phyloP scores from a whole-genome alignment of 2,329 filamentous ascomycete species.

The Arthrobotrys sphaeroides region DNA sequence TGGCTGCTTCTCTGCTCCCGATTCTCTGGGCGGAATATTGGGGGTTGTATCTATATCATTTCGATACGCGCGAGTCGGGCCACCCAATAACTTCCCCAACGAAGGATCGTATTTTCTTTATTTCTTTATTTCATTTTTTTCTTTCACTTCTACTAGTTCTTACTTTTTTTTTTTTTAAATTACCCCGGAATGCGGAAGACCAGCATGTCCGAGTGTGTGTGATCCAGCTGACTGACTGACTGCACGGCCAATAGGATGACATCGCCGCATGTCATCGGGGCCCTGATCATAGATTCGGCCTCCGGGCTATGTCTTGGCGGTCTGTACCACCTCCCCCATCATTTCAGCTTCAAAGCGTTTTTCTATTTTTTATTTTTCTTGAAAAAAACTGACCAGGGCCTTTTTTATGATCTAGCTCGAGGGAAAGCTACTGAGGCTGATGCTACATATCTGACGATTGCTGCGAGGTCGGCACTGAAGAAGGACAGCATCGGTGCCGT shows the following conservation, averaged over 20 bases:
- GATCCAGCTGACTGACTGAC: constrained; percentile 22
- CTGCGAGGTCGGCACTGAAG: constrained; percentile 56
- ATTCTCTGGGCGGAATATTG: background rate
- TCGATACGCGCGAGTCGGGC: no score
- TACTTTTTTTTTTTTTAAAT: no score
- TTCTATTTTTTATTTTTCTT: background rate
- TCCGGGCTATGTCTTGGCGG: constrained; percentile 56
- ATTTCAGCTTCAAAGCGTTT: background rate
- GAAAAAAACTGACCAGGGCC: no score
- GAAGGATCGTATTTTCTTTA: no score
- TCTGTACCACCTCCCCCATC: constrained; percentile 29
- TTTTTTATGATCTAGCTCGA: constrained; percentile 55
- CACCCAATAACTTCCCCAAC: no score
- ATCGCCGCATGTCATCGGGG: constrained; percentile 56
- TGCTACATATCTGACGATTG: constrained; percentile 57
- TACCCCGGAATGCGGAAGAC: no score
- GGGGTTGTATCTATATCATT: background rate
- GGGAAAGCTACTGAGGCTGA: constrained; percentile 57
- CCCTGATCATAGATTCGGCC: constrained; percentile 57
- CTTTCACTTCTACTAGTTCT: no score
- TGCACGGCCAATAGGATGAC: constrained; percentile 56
- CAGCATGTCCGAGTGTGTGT: constrained; percentile 12
- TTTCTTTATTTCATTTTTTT: no score
- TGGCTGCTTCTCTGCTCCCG: constrained; percentile 15
- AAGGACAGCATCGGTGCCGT: constrained; percentile 57